Conservation (phyloP, 73 alveolate genomes). For the Blepharisma japonicum region DNA sequence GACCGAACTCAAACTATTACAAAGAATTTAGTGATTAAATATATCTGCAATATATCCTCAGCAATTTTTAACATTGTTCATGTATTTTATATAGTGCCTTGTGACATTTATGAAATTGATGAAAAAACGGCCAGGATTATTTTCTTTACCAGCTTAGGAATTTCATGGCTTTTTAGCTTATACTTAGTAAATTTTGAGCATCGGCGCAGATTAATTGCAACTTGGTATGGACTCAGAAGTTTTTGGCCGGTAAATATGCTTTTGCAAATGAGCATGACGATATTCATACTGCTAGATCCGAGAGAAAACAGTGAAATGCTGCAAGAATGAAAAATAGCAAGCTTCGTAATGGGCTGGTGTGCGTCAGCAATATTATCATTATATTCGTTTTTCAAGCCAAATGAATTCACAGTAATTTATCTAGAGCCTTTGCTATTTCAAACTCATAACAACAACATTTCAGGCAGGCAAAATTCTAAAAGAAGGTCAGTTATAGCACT, state of each 20-base stretch:
- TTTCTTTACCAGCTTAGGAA: background rate
- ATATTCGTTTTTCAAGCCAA: conserved; percentile 1
- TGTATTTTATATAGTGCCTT: background rate
- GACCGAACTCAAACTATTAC: background rate
- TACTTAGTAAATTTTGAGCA: conserved; percentile 1
- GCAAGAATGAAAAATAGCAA: background rate
- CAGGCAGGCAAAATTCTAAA: background rate
- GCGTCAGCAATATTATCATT: background rate
- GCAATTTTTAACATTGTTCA: background rate
- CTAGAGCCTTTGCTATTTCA: background rate
- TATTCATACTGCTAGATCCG: background rate
- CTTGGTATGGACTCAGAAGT: conserved; percentile 7
- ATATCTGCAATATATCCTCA: background rate
- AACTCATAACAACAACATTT: background rate
- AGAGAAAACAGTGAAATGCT: background rate
- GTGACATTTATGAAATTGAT: background rate
- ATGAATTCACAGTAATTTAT: background rate
- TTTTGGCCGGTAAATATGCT: background rate
- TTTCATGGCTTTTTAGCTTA: conserved; percentile 16
- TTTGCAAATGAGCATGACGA: background rate
- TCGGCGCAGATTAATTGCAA: background rate
- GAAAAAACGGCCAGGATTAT: background rate
- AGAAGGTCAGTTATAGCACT: background rate
- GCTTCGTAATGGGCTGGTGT: background rate
- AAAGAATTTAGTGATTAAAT: background rate